Base-by-base conservation (phyloP, 805 yeast genomes). In the Kazachstania africana region DNA sequence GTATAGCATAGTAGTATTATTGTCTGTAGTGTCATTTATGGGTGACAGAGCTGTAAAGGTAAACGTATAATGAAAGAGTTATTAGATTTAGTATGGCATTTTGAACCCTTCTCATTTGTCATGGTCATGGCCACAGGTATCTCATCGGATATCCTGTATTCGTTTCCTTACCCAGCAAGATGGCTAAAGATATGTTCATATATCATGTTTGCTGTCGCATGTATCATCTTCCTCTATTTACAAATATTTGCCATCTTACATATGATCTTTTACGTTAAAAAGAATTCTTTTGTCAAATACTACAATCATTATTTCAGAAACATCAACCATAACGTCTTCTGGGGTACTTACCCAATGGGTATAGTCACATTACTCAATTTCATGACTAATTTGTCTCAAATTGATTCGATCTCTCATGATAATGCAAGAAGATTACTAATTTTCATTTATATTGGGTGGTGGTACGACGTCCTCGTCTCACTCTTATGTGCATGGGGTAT, bases 41-140 rank as follows among this genome's bases (percentile, higher is more conserved):
- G n/a, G n/a, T n/a, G n/a, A n/a, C n/a, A n/a, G n/a, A n/a, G n/a
- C n/a, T n/a, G n/a, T n/a, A n/a, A n/a, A n/a, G n/a, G n/a, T n/a
- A n/a, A n/a, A n/a, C n/a, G n/a, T n/a, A n/a, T n/a, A n/a, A n/a
- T n/a, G n/a, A n/a, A n/a, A n/a, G n/a, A n/a, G n/a, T n/a, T n/a
- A n/a, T n/a, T n/a, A n/a, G n/a, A 32, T 12, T 23, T 30, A 8
- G 34, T 35, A 9, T 29, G 38, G n/a, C 37, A 42, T 15, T 64
- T 65, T 39, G 58, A 60, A 23, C 80, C 83, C 1, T 62, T 63
- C 6, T 76, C 75, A 66, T 83, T 76, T 55, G 77, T 79, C 16
- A 63, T 73, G 29, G 69, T 75, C n/a, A 85, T 85, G 95, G 95
- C 94, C 2, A 68, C 78, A 3, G 94, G 95, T 2, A 80, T 84